Conservation (phyloP, 2,329 filamentous ascomycete species). For the Pseudogymnoascus sp. region DNA sequence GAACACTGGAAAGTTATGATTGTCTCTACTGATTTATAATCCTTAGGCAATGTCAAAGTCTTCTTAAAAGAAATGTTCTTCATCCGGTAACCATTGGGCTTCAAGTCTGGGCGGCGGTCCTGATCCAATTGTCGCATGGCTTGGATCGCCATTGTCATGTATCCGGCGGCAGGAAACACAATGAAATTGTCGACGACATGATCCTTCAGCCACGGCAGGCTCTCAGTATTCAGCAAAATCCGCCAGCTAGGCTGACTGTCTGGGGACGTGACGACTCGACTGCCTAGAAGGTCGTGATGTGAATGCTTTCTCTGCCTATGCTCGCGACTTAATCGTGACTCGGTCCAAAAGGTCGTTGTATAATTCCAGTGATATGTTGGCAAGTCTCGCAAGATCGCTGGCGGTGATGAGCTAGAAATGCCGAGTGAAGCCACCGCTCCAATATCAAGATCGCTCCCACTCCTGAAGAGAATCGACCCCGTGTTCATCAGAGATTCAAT, state of each 20-base stretch:
- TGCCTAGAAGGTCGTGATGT: slow-evolving; percentile 43
- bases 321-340: slow-evolving; percentile 39
- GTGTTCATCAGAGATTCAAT: not conserved
- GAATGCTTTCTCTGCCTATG: slow-evolving; percentile 37
- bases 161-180: slow-evolving; percentile 43
- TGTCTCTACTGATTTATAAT: not conserved
- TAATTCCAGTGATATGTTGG: slow-evolving; percentile 49
- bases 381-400: slow-evolving; percentile 28
- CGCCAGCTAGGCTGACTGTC: slow-evolving; percentile 22
- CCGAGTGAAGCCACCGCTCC: not conserved
- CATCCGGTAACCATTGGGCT: not conserved
- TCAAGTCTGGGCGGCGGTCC: not conserved
- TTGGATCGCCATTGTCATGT: slow-evolving; percentile 42
- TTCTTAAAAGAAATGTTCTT: not conserved
- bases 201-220: slow-evolving; percentile 45
- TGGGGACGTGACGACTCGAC: slow-evolving; percentile 14
- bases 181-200: slow-evolving; percentile 43
- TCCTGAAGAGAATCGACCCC: not conserved
- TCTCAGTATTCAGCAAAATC: slow-evolving; percentile 24
- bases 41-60: not conserved
- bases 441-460: not conserved
- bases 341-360: slow-evolving; percentile 42
- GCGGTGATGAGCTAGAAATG: not conserved
- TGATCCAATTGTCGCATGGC: slow-evolving; percentile 19
- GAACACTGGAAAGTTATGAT: not conserved